These are phyloP conservation scores for Tricharina praecox DNA, from an alignment of 495 filamentous ascomycete genomes.

Conservation along the genomic window DNA sequence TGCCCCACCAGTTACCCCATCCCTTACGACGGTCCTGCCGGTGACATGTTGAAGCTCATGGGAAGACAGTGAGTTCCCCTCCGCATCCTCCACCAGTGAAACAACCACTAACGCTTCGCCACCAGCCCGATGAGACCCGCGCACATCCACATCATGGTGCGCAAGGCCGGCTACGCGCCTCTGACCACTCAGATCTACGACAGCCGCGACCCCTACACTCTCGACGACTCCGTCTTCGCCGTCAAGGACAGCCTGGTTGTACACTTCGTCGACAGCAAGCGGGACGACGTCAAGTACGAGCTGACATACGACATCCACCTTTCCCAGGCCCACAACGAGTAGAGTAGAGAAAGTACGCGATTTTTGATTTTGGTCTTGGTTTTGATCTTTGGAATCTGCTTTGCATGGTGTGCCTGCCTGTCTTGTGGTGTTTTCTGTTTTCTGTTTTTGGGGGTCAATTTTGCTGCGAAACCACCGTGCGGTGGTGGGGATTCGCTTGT, in stretches of 20 bases:
- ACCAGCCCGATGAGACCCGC: conserved; percentile 67
- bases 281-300: conserved; percentile 52
- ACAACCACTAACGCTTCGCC: conserved; percentile 36
- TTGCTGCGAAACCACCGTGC: too few species aligned
- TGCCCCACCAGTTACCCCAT: conserved; percentile 58
- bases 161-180: conserved; percentile 31
- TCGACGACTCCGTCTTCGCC: conserved; percentile 56
- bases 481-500: too few species aligned
- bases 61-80: conserved; percentile 1
- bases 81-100: not conserved
- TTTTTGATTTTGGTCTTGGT: not conserved
- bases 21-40: conserved; percentile 45
- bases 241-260: conserved; percentile 60
- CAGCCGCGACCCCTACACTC: conserved; percentile 41
- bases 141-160: conserved; percentile 70
- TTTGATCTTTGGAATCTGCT: not conserved
- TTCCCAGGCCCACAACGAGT: not conserved
- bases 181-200: conserved; percentile 65
- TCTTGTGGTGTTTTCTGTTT: not conserved
- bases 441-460: too few species aligned
- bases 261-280: conserved; percentile 42
- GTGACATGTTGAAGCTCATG: conserved; percentile 29
- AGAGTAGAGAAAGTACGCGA: not conserved
- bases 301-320: conserved; percentile 45
- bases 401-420: not conserved